A percentile compares a stretch with the other conserved stretches of the same genome.
Conservation (phyloP, 768 basidiomycete genomes). For the Gloeostereum incarnatum region DNA sequence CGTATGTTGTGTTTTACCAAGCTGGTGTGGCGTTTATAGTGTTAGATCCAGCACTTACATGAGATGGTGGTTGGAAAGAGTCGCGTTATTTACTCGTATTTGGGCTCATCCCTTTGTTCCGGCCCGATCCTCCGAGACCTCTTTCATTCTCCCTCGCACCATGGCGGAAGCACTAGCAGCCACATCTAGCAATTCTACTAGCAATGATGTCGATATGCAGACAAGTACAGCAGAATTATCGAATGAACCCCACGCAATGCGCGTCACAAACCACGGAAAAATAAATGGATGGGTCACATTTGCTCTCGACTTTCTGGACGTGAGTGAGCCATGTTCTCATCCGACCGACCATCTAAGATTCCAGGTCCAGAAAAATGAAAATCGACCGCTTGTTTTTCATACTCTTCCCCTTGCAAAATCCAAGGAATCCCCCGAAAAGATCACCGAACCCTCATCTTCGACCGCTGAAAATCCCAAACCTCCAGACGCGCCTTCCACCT, state of each 20-base stretch:
- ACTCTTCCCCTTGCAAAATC: slow-evolving; percentile 38
- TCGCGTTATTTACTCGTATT: too few relatives aligned
- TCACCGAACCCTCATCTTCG: slow-evolving; percentile 4
- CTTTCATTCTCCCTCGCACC: too few relatives aligned
- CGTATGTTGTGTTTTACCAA: too few relatives aligned
- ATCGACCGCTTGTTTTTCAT: slow-evolving; percentile 44
- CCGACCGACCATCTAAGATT: slow-evolving; percentile 1
- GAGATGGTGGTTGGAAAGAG: too few relatives aligned
- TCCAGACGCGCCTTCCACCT: slow-evolving; percentile 7
- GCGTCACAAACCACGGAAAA: slow-evolving; percentile 50
- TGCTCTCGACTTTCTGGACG: slow-evolving; percentile 46
- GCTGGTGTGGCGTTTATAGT: too few relatives aligned
- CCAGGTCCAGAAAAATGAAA: slow-evolving; percentile 32
- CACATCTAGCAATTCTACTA: too few relatives aligned
- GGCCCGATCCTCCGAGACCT: too few relatives aligned
- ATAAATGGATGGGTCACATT: slow-evolving; percentile 41
- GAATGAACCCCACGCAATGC: slow-evolving; percentile 22
- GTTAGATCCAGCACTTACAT: too few relatives aligned
- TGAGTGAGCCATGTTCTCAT: slow-evolving; percentile 15
- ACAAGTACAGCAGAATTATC: background rate
- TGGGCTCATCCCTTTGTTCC: too few relatives aligned
- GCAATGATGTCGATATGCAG: too few relatives aligned
- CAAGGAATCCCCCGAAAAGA: too few relatives aligned
- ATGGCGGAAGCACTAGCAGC: too few relatives aligned
- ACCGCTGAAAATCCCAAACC: slow-evolving; percentile 3